These are phyloP conservation scores for Kazachstania bromeliacearum DNA, from an alignment of 805 yeast species.

Conservation along the genomic window DNA sequence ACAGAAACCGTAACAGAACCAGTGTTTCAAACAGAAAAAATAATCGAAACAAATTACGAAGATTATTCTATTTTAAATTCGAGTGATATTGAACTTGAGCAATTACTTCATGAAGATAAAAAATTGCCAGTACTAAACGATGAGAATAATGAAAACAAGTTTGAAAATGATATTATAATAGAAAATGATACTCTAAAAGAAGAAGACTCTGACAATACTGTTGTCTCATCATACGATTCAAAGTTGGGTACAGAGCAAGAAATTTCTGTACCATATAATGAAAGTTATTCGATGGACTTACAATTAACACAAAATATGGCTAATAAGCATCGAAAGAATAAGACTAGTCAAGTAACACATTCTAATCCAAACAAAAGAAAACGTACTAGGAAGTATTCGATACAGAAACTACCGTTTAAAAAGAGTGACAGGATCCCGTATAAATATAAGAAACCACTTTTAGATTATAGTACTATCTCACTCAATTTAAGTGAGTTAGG, in stretches of 20 bases:
- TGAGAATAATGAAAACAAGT: neutral
- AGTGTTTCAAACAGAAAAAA: neutral
- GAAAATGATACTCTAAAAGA: no score
- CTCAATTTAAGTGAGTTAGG: constrained; percentile 41
- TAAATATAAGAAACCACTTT: constrained; percentile 11
- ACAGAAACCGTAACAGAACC: constrained; percentile 5
- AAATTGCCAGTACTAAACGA: neutral
- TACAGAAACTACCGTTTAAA: neutral
- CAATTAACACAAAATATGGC: constrained; percentile 19
- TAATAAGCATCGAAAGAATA: constrained; percentile 9
- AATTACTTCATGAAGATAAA: neutral
- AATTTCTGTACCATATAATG: neutral
- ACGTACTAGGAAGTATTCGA: no score
- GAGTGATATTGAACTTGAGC: neutral
- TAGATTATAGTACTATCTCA: constrained; percentile 30
- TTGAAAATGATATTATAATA: neutral
- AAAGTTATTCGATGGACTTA: constrained; percentile 13
- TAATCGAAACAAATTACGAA: neutral
- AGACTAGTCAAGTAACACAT: no score
- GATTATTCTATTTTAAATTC: neutral
- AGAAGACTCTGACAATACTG: no score
- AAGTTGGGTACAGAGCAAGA: neutral
- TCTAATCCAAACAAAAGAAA: no score
- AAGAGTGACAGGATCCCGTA: no score
- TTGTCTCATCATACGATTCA: neutral